Conservation (phyloP, 176 grass and related monocot genomes). For the Oryza australiensis region DNA sequence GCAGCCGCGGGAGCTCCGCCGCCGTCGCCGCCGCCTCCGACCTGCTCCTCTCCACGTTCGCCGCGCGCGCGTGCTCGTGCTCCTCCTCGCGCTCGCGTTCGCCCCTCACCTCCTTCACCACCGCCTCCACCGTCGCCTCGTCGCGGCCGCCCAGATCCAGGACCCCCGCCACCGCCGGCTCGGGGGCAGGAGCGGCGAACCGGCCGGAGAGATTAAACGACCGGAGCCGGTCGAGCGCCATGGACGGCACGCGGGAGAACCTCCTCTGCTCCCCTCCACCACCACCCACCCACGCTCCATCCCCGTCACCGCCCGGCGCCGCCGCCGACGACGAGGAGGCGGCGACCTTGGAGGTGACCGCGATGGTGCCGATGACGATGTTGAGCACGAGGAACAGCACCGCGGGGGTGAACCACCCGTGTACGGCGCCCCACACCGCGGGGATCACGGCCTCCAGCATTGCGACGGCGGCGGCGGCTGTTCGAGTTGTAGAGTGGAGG, state of each 20-base stretch:
- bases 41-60: conserved; percentile 55
- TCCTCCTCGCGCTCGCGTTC: background rate
- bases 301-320: background rate
- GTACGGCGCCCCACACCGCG: conserved; percentile 56
- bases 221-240: conserved; percentile 66
- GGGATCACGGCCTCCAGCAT: conserved; percentile 68
- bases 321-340: background rate
- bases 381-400: conserved; percentile 89
- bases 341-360: conserved; percentile 66
- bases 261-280: background rate
- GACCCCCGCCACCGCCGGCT: background rate
- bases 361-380: conserved; percentile 96
- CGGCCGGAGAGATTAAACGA: conserved; percentile 63
- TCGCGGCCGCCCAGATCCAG: conserved; percentile 40
- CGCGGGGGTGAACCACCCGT: conserved; percentile 75
- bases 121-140: background rate
- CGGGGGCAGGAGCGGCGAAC: conserved; percentile 15
- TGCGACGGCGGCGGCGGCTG: background rate
- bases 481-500: conserved; percentile 10
- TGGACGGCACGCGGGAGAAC: conserved; percentile 61
- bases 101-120: background rate
- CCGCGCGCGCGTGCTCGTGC: background rate
- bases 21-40: conserved; percentile 47
- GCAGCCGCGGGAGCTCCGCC: conserved; percentile 35
- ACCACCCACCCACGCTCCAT: background rate